Percentiles rank a stretch among this genome's conserved stretches.
phyloP scores from a whole-genome alignment of 768 basidiomycete species.

The Pleurotus tuber-regium region DNA sequence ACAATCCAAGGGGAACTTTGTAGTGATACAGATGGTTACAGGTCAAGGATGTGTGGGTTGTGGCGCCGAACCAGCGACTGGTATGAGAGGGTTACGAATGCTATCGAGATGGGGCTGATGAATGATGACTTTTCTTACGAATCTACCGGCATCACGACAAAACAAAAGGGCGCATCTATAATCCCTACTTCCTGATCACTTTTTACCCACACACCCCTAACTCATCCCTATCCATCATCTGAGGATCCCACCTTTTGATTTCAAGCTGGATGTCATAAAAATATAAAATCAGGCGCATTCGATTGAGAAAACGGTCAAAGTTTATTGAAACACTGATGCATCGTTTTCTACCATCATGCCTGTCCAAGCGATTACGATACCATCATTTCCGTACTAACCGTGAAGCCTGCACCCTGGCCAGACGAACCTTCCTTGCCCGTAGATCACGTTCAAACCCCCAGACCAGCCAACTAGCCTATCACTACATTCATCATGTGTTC shows the following conservation, averaged over 20 bases:
- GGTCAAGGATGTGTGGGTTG: constrained; percentile 19
- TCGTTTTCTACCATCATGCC: neutral
- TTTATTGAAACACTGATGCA: neutral
- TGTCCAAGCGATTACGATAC: too few relatives aligned
- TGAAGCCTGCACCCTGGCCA: too few relatives aligned
- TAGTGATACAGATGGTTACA: constrained; percentile 20
- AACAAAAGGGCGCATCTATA: constrained; percentile 7
- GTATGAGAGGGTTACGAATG: constrained; percentile 2
- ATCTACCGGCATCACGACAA: constrained; percentile 2
- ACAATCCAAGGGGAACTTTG: constrained; percentile 12
- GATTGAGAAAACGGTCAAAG: neutral
- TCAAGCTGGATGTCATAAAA: neutral
- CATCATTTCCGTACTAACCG: too few relatives aligned
- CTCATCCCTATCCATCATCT: neutral
- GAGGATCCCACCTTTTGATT: neutral
- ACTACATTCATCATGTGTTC: too few relatives aligned
- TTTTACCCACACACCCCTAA: neutral
- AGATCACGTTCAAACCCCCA: too few relatives aligned
- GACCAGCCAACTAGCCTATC: too few relatives aligned
- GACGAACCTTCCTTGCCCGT: too few relatives aligned
- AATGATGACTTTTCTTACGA: neutral
- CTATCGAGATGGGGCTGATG: constrained; percentile 10
- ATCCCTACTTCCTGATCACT: too few relatives aligned
- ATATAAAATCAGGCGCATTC: neutral
- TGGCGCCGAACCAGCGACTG: constrained; percentile 22